A percentile compares a stretch with the other conserved stretches of the same genome.
These are phyloP conservation scores for Barbarea vulgaris DNA, from an alignment of 345 rosid genomes.

Conservation along the genomic window DNA sequence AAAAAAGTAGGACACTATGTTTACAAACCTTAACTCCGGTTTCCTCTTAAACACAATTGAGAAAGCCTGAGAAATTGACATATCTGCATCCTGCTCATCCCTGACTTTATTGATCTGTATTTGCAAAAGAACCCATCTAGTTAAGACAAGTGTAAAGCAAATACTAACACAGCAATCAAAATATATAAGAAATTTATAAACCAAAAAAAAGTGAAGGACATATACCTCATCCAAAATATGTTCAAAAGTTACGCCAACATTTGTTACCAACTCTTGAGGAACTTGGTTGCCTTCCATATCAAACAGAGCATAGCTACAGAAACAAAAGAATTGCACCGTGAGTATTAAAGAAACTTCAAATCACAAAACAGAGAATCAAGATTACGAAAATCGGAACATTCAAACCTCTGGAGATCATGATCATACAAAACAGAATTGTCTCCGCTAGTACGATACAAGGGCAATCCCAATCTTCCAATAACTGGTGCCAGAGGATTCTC, in stretches of 20 bases:
- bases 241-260: slow-evolving; percentile 81
- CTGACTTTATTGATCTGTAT: slow-evolving; percentile 83
- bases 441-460: slow-evolving; percentile 91
- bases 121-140: slow-evolving; percentile 23
- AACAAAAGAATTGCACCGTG: slow-evolving; percentile 17
- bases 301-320: slow-evolving; percentile 62
- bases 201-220: slow-evolving; percentile 1
- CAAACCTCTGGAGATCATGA: slow-evolving; percentile 88
- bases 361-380: not conserved
- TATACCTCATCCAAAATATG: slow-evolving; percentile 72
- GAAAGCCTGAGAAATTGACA: slow-evolving; percentile 71
- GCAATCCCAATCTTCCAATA: slow-evolving; percentile 83
- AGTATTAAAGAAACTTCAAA: not conserved
- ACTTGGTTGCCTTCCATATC: slow-evolving; percentile 86
- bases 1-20: not conserved
- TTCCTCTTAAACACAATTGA: slow-evolving; percentile 72
- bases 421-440: slow-evolving; percentile 94
- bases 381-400: not conserved
- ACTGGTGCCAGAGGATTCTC: slow-evolving; percentile 94
- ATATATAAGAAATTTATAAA: not conserved
- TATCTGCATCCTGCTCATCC: slow-evolving; percentile 62
- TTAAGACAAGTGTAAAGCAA: slow-evolving; percentile 17
- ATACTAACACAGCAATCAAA: not conserved
- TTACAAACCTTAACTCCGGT: slow-evolving; percentile 78
- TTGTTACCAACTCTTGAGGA: slow-evolving; percentile 74